Base-by-base conservation (phyloP, 768 basidiomycete genomes). In the Agaricus sinodeliciosus region DNA sequence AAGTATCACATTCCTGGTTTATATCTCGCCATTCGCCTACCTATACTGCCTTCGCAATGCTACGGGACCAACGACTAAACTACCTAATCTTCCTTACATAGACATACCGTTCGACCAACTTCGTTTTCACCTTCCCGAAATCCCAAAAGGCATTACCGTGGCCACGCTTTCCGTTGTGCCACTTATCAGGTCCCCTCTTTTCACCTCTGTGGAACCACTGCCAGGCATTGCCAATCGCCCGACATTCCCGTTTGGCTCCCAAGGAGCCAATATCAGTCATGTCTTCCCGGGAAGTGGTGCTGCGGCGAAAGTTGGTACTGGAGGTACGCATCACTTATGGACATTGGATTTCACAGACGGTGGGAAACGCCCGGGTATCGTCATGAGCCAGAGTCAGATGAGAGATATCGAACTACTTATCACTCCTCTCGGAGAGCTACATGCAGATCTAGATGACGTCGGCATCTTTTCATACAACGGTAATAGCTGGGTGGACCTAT, bases 341-440 rank as follows among this genome's bases (percentile, higher is more conserved):
- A 70, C 82, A 11, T 75, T 91, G 19, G 86, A 89, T 62, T 90
- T 91, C 60, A 87, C 86, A 1, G 68, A 73, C 43, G 72, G 73
- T 18, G 78, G 78, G 0, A 68, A 74, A 43, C 63, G 60, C 40
- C 67, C 68, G 2, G 88, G 89, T 18, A 63, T 90, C 41, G 80
- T 90, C 12, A 78, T 90, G 72, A 84, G 80, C 57, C 87, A 90
- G 65, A 76, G 77, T 16, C 76, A 85, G 43, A 80, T 90, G 79
- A 76, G 78, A 52, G 86, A 85, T 39, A 84, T 91, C 49, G 87
- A 87, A 58, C 67, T 76, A 8, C 71, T 85, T 3, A 71, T 85
- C 39, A 78, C 84, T 61, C 76, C 77, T 36, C 64, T 84, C 56
- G 72, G 79, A 37, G 76, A 72, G 2, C 67, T 79, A 55, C 72